Percentiles rank a stretch among this genome's conserved stretches.
Conservation (phyloP, 2,329 filamentous ascomycete species). For the Trichophyton equinum region DNA sequence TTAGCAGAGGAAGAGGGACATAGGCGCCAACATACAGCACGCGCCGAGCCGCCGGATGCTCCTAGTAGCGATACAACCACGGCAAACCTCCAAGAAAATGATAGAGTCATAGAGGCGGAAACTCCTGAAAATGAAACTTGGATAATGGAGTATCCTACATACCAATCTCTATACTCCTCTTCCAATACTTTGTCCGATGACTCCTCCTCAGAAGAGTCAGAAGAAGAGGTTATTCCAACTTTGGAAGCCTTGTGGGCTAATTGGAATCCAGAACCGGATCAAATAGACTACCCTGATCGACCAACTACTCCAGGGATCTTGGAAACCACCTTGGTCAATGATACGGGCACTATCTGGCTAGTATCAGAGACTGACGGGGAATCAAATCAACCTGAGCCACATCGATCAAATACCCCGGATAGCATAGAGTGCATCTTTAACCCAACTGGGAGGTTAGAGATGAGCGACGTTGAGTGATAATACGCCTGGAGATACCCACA, state of each 20-base stretch:
- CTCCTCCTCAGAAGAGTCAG: neutral
- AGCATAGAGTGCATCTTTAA: neutral
- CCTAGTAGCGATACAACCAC: neutral
- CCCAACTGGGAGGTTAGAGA: neutral
- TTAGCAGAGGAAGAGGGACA: neutral
- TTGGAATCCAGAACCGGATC: neutral
- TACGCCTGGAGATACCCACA: too few relatives aligned
- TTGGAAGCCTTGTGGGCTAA: neutral
- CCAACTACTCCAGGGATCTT: neutral
- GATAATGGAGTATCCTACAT: neutral
- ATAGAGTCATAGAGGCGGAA: neutral
- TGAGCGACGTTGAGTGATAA: neutral
- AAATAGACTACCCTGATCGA: neutral
- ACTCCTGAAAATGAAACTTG: neutral
- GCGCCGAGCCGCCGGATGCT: neutral
- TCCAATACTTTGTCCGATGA: neutral
- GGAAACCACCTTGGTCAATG: neutral
- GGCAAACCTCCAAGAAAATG: neutral
- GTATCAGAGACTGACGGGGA: neutral
- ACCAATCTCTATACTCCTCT: neutral
- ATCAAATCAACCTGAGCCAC: neutral
- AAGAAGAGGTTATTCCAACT: neutral
- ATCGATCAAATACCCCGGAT: neutral
- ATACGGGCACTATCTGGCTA: neutral
- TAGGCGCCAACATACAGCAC: neutral